These are phyloP conservation scores for Phytophthora pistaciae DNA, from an alignment of 352 stramenopile genomes.

Conservation along the genomic window DNA sequence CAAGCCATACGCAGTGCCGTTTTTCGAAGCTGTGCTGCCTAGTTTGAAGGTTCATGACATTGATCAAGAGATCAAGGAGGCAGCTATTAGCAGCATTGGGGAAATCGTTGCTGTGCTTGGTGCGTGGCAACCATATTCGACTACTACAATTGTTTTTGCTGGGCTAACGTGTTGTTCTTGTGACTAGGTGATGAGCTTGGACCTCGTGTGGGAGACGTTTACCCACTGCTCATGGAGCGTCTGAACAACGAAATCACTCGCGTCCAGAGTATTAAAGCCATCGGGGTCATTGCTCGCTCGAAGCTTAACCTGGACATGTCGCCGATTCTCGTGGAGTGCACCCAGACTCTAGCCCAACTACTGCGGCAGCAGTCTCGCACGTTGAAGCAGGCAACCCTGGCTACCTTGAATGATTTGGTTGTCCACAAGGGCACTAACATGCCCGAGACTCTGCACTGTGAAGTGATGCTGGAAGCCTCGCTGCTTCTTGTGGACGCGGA, in stretches of 20 bases:
- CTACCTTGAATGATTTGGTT: slow-evolving; percentile 93
- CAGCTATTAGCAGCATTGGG: slow-evolving; percentile 92
- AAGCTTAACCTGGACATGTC: slow-evolving; percentile 92
- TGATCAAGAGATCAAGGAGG: slow-evolving; percentile 99
- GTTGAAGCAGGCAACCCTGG: slow-evolving; percentile 95
- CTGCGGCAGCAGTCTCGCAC: slow-evolving; percentile 96
- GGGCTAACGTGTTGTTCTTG: slow-evolving; percentile 18
- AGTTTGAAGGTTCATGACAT: slow-evolving; percentile 97
- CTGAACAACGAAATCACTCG: slow-evolving; percentile 99
- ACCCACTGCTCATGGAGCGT: slow-evolving; percentile 95
- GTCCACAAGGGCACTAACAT: slow-evolving; percentile 80
- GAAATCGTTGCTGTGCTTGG: slow-evolving; percentile 87
- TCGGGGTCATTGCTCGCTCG: slow-evolving; percentile 91
- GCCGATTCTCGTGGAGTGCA: slow-evolving; percentile 90
- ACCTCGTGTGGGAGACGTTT: slow-evolving; percentile 82
- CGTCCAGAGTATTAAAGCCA: slow-evolving; percentile 96
- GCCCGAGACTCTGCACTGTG: slow-evolving; percentile 82
- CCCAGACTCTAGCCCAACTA: slow-evolving; percentile 90
- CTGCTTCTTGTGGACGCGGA: slow-evolving; percentile 95
- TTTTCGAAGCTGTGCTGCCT: slow-evolving; percentile 95
- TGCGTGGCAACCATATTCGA: slow-evolving; percentile 28
- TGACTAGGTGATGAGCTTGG: slow-evolving; percentile 83
- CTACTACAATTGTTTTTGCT: neutral
- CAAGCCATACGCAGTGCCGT: slow-evolving; percentile 73
- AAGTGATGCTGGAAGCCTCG: slow-evolving; percentile 92